Evolutionary conservation across 2,329 filamentous ascomycete genomes (phyloP).

Genomic region (Aspergillus japonicus): DNA sequence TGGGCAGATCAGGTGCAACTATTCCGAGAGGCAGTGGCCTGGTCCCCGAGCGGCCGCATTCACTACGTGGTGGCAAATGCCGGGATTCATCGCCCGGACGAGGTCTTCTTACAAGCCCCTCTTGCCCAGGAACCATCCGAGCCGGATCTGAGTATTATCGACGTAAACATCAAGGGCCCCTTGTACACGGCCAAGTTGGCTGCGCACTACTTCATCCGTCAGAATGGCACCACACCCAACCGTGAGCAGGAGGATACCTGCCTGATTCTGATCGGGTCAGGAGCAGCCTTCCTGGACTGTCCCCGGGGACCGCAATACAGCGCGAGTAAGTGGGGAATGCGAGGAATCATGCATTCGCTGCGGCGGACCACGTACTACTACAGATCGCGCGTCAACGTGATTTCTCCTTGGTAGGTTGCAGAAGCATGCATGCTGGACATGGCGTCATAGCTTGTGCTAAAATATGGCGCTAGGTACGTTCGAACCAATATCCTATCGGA

Average conservation of each 20-base stretch:
- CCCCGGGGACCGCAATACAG: slow-evolving; percentile 36
- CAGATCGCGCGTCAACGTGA: slow-evolving; percentile 38
- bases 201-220: slow-evolving; percentile 37
- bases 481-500: slow-evolving; percentile 2
- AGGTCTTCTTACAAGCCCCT: slow-evolving; percentile 26
- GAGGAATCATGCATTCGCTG: slow-evolving; percentile 41
- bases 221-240: slow-evolving; percentile 26
- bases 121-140: slow-evolving; percentile 22
- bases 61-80: slow-evolving; percentile 36
- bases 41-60: slow-evolving; percentile 28
- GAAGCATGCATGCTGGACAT: no score
- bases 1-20: slow-evolving; percentile 35
- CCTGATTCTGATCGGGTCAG: slow-evolving; percentile 32
- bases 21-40: slow-evolving; percentile 26
- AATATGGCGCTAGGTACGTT: slow-evolving; percentile 22
- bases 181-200: slow-evolving; percentile 51
- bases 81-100: slow-evolving; percentile 30
- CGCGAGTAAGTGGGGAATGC: slow-evolving; percentile 38
- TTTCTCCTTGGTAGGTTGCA: slow-evolving; percentile 29
- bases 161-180: slow-evolving; percentile 44
- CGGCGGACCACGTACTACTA: slow-evolving; percentile 32
- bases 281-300: slow-evolving; percentile 30
- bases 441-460: no score
- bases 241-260: slow-evolving; percentile 27
- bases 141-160: slow-evolving; percentile 37